Base-by-base conservation (phyloP, 805 yeast genomes). In the Candida coleopterorum region DNA sequence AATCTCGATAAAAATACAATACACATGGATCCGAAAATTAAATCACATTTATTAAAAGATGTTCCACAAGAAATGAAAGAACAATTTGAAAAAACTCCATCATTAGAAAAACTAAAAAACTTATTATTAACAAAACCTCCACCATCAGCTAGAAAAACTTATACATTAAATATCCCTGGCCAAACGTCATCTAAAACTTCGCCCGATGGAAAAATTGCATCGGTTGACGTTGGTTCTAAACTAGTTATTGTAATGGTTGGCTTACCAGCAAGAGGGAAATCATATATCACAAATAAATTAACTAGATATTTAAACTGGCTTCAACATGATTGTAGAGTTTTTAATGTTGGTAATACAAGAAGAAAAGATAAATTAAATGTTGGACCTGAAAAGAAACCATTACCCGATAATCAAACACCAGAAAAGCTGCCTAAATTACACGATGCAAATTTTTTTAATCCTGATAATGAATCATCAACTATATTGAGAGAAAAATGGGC, bases 191-290 rank as follows among this genome's bases (percentile, higher is more conserved):
- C 89, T 1, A 79, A 84, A 42, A 75, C 75, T 3, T 77, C 88
- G 0, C 93, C 95, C 0, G 90, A 85, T 54, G 86, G 86, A 4
- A 64, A 68, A 22, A 76, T 77, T 23, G 77, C 79, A 1, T 66
- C 73, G 17, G 70, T 49, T 46, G 96, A 87, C 52, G 79, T 84
- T 4, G 90, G 87, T 1, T 77, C 88, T 10, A 84, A 87, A 53
- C 70, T 90, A 36, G 95, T 90, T 11, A 86, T 90, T 41, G 94
- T 93, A 14, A 90, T 90, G 97, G 96, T 90, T 11, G 98, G 98
- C 0, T 61, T 83, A 23, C 97, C 97, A 0, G 97, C 97, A 0
- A 70, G 97, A 37, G 98, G 98, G 3, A 90, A 90, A 58, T 84
- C 95, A 2, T 93, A 89, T 56, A 79, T 90, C 44, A 87, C 97